Percentiles rank a stretch among this genome's conserved stretches.
These are phyloP conservation scores for Macadamia integrifolia DNA, from an alignment of 164 flowering plant genomes.

Conservation along the genomic window DNA sequence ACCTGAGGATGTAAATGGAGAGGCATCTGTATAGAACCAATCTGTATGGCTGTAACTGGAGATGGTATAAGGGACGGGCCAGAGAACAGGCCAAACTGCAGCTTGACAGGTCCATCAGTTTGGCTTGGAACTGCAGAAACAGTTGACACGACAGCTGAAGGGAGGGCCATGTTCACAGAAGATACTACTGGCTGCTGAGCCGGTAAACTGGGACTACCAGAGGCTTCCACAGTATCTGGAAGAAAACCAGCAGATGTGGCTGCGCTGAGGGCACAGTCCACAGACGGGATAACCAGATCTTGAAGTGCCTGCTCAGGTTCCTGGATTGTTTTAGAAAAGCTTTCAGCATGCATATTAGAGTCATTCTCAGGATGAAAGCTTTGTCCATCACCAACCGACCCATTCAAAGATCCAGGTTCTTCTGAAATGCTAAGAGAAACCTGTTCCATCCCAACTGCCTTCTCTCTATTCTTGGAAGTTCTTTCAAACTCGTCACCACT, in stretches of 20 bases:
- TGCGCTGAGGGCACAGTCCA: slow-evolving; percentile 19
- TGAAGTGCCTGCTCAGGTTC: slow-evolving; percentile 34
- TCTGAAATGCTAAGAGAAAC: slow-evolving; percentile 22
- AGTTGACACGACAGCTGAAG: slow-evolving; percentile 30
- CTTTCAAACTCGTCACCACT: slow-evolving; percentile 53
- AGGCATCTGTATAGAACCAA: slow-evolving; percentile 99
- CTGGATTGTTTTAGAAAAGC: slow-evolving; percentile 21
- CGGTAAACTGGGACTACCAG: slow-evolving; percentile 23
- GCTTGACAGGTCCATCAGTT: slow-evolving; percentile 57
- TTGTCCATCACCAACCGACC: slow-evolving; percentile 23
- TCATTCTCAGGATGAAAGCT: slow-evolving; percentile 19
- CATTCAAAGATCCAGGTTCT: slow-evolving; percentile 29
- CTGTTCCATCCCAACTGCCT: slow-evolving; percentile 24
- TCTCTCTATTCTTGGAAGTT: slow-evolving; percentile 34
- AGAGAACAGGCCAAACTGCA: slow-evolving; percentile 91
- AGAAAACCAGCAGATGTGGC: slow-evolving; percentile 16
- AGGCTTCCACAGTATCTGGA: slow-evolving; percentile 21
- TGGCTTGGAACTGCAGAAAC: slow-evolving; percentile 38
- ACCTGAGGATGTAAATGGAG: slow-evolving; percentile 78
- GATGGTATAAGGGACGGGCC: slow-evolving; percentile 91
- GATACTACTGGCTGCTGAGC: slow-evolving; percentile 27
- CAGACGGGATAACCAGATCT: slow-evolving; percentile 28
- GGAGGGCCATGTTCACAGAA: slow-evolving; percentile 17
- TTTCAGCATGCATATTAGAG: slow-evolving; percentile 25
- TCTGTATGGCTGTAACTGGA: slow-evolving; percentile 94